Percentiles rank a stretch among this genome's conserved stretches.
Conservation (phyloP, 306 rosid species). For the Trifolium pratense region DNA sequence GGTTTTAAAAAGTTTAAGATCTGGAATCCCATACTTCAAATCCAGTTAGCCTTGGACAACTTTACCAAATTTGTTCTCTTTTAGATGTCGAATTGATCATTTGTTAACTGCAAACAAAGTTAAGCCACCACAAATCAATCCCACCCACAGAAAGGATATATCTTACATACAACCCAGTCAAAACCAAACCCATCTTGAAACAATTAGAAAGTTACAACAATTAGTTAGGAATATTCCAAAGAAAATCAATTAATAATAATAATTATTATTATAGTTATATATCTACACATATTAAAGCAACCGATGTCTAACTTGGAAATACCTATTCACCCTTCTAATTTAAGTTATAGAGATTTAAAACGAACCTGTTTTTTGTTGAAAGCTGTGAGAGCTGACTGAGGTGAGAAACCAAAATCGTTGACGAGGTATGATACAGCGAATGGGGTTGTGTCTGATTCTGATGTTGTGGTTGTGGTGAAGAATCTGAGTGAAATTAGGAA, state of each 20-base stretch:
- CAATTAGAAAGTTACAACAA: neutral
- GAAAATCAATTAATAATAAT: neutral
- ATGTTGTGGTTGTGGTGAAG: too few relatives aligned
- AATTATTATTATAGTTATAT: neutral
- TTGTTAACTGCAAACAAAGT: constrained; percentile 34
- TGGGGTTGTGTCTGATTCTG: too few relatives aligned
- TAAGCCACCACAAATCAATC: constrained; percentile 29
- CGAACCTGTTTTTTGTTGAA: too few relatives aligned
- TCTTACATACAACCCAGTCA: constrained; percentile 4
- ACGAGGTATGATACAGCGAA: too few relatives aligned
- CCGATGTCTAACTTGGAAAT: neutral
- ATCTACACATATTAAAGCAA: neutral
- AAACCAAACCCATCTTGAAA: neutral
- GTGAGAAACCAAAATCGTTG: too few relatives aligned
- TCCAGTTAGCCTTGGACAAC: constrained; percentile 19
- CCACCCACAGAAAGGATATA: constrained; percentile 1
- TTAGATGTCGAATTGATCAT: constrained; percentile 4
- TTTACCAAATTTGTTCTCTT: constrained; percentile 26
- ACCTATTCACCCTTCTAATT: neutral
- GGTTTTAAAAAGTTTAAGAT: constrained; percentile 41
- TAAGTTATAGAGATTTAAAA: too few relatives aligned
- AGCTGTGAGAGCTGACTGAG: too few relatives aligned
- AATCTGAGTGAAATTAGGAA: too few relatives aligned
- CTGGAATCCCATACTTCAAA: constrained; percentile 32
- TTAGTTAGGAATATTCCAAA: neutral